Conservation (phyloP, 2,329 filamentous ascomycete genomes). For the Volutella citrinella region DNA sequence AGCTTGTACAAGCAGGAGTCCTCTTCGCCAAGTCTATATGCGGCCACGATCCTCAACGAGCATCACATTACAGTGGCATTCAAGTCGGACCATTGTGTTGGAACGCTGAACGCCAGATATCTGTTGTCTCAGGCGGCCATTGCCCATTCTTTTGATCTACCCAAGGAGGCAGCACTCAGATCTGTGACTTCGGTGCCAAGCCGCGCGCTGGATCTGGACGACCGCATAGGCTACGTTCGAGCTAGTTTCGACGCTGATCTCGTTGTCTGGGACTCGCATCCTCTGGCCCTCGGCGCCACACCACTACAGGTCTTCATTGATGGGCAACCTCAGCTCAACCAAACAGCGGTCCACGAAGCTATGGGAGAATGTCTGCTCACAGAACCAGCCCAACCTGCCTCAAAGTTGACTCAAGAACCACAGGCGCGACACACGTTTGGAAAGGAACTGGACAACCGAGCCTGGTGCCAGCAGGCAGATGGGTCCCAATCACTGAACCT, state of each 20-base stretch:
- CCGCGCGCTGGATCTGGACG: slow-evolving; percentile 37
- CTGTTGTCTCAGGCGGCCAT: slow-evolving; percentile 1
- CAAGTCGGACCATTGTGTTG: slow-evolving; percentile 21
- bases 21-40: slow-evolving; percentile 38
- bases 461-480: too few species aligned
- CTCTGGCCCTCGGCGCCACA: slow-evolving; percentile 42
- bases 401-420: too few species aligned
- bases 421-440: too few species aligned
- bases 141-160: slow-evolving; percentile 1
- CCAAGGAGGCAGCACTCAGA: background rate
- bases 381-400: background rate
- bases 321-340: slow-evolving; percentile 35
- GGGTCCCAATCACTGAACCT: too few species aligned
- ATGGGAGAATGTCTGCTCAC: background rate
- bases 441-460: slow-evolving; percentile 17
- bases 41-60: slow-evolving; percentile 37
- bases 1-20: slow-evolving; percentile 41
- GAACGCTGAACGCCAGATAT: slow-evolving; percentile 3
- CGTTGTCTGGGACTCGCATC: slow-evolving; percentile 48
- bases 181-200: slow-evolving; percentile 44
- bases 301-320: slow-evolving; percentile 48
- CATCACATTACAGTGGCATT: slow-evolving; percentile 40
- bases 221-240: slow-evolving; percentile 42
- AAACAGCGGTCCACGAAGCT: slow-evolving; percentile 27
- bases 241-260: slow-evolving; percentile 49